Evolutionary conservation across 2,329 filamentous ascomycete species (phyloP), one percentile per base, ranked within the genome.

Genomic region (Colletotrichum liriopes): DNA sequence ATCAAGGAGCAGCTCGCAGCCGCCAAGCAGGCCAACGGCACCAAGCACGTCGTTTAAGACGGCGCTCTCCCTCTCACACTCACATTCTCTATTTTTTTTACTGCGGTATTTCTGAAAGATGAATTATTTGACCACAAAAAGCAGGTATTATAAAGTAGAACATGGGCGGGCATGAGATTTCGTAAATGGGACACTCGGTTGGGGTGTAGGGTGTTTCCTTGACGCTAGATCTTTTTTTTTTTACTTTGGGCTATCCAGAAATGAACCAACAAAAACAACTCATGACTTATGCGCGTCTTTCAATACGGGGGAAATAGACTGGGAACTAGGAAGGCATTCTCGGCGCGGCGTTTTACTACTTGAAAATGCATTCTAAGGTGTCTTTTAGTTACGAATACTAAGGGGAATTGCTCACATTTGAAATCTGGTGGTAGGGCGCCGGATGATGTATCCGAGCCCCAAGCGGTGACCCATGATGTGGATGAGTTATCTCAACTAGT

Each of bases 1-100:
- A 78, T 79, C 43, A 76, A 79, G 74, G 77, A 79, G 63, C 69
- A 77, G 29, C 75, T 75, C 63, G 70, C 52, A 1, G 60, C 59
- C 54, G 47, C 65, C 47, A 72, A 72, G 45, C 37, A 45, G 45
- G 20, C 60, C 59, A 72, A 72, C 65, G 70, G 70, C 54, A 59
- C 52, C 52, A 72, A 70, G 59, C 70, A 72, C 45, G 70, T 70
- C 39, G 66, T 72, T 6, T 72, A 49, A 72, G 61, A 60, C 6
- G 52, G n/a, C 16, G 18, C n/a, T 45, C 1, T 55, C 12, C 7
- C 29, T 29, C 14, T 32, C 23, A 26, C 35, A 56, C n/a, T 39
- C 35, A 20, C 14, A 20, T 45, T 52, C 32, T 8, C 9, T 62
- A 4, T 45, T 14, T 51, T 39, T 62, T 35, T 45, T 29, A 29